A percentile compares a stretch with the other conserved stretches of the same genome.
Conservation (phyloP, 78 protist genomes). For the Dictyostelium intermedium region DNA sequence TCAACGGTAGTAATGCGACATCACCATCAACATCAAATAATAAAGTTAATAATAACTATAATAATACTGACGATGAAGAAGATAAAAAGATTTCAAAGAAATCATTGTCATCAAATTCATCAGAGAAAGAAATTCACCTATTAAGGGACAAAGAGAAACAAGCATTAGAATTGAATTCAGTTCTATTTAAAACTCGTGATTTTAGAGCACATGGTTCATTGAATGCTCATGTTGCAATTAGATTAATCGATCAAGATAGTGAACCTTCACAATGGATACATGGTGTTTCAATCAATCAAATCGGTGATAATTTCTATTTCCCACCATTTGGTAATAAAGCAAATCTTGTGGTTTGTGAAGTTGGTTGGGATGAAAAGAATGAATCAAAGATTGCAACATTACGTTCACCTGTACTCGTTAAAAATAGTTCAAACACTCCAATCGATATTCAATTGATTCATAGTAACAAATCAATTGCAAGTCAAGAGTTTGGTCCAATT, state of each 20-base stretch:
- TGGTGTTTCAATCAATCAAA: constrained; percentile 59
- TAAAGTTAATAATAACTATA: background rate
- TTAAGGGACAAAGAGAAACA: constrained; percentile 34
- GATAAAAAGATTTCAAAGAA: constrained; percentile 7
- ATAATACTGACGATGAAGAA: background rate
- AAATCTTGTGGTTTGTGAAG: constrained; percentile 69
- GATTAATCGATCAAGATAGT: constrained; percentile 14
- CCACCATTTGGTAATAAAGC: constrained; percentile 57
- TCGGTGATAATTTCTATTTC: constrained; percentile 71
- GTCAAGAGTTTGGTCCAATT: constrained; percentile 37
- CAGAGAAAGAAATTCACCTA: background rate
- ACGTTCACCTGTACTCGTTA: constrained; percentile 56
- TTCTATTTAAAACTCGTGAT: constrained; percentile 61
- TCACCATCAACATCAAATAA: background rate
- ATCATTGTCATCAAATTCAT: background rate
- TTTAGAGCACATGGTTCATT: constrained; percentile 58
- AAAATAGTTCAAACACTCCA: constrained; percentile 30
- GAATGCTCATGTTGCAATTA: constrained; percentile 62
- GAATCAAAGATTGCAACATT: constrained; percentile 67
- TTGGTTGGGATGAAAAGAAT: constrained; percentile 75
- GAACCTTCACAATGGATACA: constrained; percentile 53
- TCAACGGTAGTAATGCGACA: background rate
- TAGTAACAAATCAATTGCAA: background rate
- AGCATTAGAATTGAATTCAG: constrained; percentile 42
- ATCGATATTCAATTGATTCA: constrained; percentile 18